phyloP scores from a whole-genome alignment of 176 grass and related monocot species.

The Zoysia japonica region DNA sequence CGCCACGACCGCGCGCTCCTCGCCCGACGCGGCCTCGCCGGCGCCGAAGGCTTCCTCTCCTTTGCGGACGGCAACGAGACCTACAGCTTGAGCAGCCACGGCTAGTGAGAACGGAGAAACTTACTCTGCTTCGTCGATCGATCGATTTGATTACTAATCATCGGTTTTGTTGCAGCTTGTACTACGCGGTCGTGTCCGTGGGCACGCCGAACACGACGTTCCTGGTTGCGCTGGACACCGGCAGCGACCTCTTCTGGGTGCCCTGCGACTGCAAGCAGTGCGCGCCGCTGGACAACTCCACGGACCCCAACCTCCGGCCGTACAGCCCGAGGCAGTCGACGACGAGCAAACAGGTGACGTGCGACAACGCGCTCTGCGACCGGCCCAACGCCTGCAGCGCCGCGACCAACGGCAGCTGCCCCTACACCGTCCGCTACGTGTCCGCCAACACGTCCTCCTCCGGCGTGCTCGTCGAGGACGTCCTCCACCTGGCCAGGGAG shows the following conservation, averaged over 20 bases:
- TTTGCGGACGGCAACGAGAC: slow-evolving; percentile 74
- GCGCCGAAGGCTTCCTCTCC: slow-evolving; percentile 23
- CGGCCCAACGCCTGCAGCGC: slow-evolving; percentile 42
- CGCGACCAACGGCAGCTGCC: slow-evolving; percentile 43
- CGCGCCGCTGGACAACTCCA: slow-evolving; percentile 11
- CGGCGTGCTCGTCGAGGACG: slow-evolving; percentile 73
- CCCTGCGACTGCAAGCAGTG: slow-evolving; percentile 87
- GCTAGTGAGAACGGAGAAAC: slow-evolving; percentile 38
- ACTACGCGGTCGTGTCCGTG: slow-evolving; percentile 71
- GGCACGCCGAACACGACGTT: slow-evolving; percentile 89
- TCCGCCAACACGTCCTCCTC: slow-evolving; percentile 63
- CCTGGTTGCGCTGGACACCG: slow-evolving; percentile 86
- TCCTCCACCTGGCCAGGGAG: slow-evolving; percentile 55
- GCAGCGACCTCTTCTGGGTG: slow-evolving; percentile 93
- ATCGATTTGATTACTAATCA: too few species aligned
- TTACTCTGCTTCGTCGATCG: too few species aligned
- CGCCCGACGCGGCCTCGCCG: slow-evolving; percentile 49
- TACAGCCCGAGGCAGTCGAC: slow-evolving; percentile 64
- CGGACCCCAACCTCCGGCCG: slow-evolving; percentile 11
- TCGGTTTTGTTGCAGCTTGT: slow-evolving; percentile 43
- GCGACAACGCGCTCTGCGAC: slow-evolving; percentile 54
- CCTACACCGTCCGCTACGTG: slow-evolving; percentile 51
- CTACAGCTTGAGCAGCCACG: background rate
- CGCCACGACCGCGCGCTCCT: slow-evolving; percentile 62
- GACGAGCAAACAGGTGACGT: slow-evolving; percentile 70